Evolutionary conservation across 176 grass and related monocot genomes (phyloP), one percentile per base, ranked within the genome.

Genomic region (Cocos nucifera): DNA sequence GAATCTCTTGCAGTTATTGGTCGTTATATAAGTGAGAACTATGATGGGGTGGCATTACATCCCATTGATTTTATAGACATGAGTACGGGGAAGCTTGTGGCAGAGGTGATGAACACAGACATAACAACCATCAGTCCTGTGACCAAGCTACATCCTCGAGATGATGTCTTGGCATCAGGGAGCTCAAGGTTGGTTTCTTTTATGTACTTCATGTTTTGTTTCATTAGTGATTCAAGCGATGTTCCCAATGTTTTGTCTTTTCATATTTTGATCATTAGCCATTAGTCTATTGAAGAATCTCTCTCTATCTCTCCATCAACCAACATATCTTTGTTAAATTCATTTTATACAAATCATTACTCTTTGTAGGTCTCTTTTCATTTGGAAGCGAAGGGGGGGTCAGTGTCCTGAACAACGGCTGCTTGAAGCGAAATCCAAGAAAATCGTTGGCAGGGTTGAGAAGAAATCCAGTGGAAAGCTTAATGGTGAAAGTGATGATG

Each of bases 31-130:
- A 97, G 84, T 53, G 87, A 97, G 51, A 91, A 97, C 76, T 88
- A 85, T 61, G 83, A 88, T 22, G 84, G 92, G 51, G 72, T 97
- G 79, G 92, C 92, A 63, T 62, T 97, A 17, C 92, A 91, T 83
- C 92, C 92, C 14, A 97, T 97, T 30, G 92, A 97, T 85, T 90
- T 97, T 51, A 88, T 97, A 72, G 87, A 97, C 32, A 85, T 79
- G 2, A 82, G 62, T 59, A 85, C 83, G 14, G 92, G 92, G n/a
- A 90, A 81, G 19, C 86, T 97, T 69, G 65, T 97, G 66, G 92
- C 87, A 1, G 92, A 88, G 76, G 85, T 91, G 62, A 91, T 76
- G 57, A 84, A 97, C 62, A 76, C 84, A 4, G 84, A 91, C 75
- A 82, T 91, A 60, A 85, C 84, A 58, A 97, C 92, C 5, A 97